These are phyloP conservation scores for Pseudoperonospora humuli DNA, from an alignment of 352 stramenopile genomes.

Conservation along the genomic window DNA sequence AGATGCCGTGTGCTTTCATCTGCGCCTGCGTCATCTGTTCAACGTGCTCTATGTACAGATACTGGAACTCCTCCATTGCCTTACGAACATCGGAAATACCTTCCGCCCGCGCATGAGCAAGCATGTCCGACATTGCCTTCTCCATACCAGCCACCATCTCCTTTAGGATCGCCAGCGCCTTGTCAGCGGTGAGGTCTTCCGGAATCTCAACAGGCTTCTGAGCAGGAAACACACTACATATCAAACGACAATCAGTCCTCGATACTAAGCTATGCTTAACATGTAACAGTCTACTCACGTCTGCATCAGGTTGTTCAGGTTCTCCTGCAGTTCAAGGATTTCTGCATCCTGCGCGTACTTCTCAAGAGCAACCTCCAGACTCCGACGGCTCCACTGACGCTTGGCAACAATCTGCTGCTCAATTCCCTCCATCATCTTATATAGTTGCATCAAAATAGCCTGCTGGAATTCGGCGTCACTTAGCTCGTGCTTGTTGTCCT, in stretches of 20 bases:
- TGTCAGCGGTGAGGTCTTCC: slow-evolving; percentile 58
- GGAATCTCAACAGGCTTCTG: slow-evolving; percentile 50
- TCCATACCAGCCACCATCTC: slow-evolving; percentile 69
- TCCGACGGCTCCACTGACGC: slow-evolving; percentile 54
- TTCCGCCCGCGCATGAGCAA: slow-evolving; percentile 54
- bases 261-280: background rate
- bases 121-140: slow-evolving; percentile 70
- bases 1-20: slow-evolving; percentile 58
- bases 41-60: slow-evolving; percentile 68
- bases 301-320: slow-evolving; percentile 65
- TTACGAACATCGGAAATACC: slow-evolving; percentile 62
- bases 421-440: slow-evolving; percentile 61
- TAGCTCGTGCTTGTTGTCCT: slow-evolving; percentile 58
- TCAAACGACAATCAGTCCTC: background rate
- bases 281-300: slow-evolving; percentile 18
- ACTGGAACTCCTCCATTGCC: slow-evolving; percentile 74
- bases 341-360: slow-evolving; percentile 54
- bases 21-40: slow-evolving; percentile 57
- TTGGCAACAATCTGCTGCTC: slow-evolving; percentile 58
- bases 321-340: slow-evolving; percentile 50
- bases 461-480: slow-evolving; percentile 71
- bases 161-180: slow-evolving; percentile 55
- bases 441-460: slow-evolving; percentile 62
- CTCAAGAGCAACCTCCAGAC: slow-evolving; percentile 51
- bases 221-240: slow-evolving; percentile 49